Evolutionary conservation across 306 rosid species (phyloP).

Genomic region (Acmispon strigosus): DNA sequence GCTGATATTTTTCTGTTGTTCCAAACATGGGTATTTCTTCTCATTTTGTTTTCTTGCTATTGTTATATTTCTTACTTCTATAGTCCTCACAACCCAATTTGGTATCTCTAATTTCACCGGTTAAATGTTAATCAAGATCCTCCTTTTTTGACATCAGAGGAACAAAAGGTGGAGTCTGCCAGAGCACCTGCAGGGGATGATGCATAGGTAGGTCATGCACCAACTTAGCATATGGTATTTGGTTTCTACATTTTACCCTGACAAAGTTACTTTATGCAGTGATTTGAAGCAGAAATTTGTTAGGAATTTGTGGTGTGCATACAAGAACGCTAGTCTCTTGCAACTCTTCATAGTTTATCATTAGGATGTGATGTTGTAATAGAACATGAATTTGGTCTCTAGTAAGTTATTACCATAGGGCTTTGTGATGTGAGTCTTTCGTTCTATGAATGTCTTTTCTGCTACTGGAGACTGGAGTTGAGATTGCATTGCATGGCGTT

Average conservation of each 20-base stretch:
- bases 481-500: slow-evolving; percentile 4
- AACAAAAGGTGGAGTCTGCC: slow-evolving; percentile 39
- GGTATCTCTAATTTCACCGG: neutral
- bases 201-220: slow-evolving; percentile 39
- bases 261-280: slow-evolving; percentile 24
- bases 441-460: slow-evolving; percentile 4
- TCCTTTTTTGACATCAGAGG: slow-evolving; percentile 31
- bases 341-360: slow-evolving; percentile 16
- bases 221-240: neutral
- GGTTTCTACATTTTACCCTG: neutral
- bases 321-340: slow-evolving; percentile 27
- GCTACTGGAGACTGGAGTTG: slow-evolving; percentile 6
- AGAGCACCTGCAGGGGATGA: slow-evolving; percentile 35
- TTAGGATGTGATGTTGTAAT: slow-evolving; percentile 23
- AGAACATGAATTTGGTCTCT: slow-evolving; percentile 21
- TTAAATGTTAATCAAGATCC: neutral
- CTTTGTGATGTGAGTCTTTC: neutral
- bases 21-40: neutral
- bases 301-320: slow-evolving; percentile 22
- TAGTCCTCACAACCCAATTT: neutral
- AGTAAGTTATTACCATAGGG: neutral
- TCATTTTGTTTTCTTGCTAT: neutral
- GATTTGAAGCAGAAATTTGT: slow-evolving; percentile 17
- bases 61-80: neutral
- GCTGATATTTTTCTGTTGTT: neutral